phyloP scores from a whole-genome alignment of 2,329 filamentous ascomycete species.

The Cadophora luteo-olivacea region DNA sequence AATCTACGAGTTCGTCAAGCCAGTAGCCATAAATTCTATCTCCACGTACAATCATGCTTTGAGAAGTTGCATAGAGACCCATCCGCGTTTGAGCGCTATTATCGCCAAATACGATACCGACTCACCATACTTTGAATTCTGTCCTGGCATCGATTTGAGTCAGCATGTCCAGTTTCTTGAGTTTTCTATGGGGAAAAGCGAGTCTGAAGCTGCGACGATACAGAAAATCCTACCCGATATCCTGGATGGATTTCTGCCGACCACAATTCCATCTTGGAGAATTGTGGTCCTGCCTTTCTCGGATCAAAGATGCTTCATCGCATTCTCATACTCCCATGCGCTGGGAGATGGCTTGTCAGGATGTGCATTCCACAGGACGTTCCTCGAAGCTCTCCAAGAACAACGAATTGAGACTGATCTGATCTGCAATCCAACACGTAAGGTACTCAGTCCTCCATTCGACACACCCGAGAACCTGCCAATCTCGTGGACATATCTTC shows the following conservation, averaged over 20 bases:
- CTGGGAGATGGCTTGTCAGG: constrained; percentile 8
- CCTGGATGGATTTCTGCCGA: background rate
- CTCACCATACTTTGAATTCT: constrained; percentile 14
- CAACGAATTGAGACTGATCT: background rate
- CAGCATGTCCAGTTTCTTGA: constrained; percentile 12
- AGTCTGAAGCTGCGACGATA: background rate
- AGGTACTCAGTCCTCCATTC: background rate
- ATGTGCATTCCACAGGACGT: constrained; percentile 13
- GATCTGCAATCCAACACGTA: background rate
- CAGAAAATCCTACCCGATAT: background rate
- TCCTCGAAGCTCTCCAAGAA: constrained; percentile 14
- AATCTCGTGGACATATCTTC: constrained; percentile 13
- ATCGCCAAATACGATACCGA: constrained; percentile 1
- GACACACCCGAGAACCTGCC: constrained; percentile 13
- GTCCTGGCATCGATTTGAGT: constrained; percentile 2
- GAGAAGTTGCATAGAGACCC: background rate
- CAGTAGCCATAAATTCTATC: constrained; percentile 5
- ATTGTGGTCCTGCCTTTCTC: constrained; percentile 14
- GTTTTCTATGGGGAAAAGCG: background rate
- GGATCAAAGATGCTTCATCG: constrained; percentile 11
- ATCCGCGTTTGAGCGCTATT: constrained; percentile 2
- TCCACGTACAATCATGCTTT: constrained; percentile 2
- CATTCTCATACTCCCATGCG: constrained; percentile 11
- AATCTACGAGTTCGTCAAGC: constrained; percentile 9
- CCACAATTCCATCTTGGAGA: constrained; percentile 10